Evolutionary conservation across 2,329 filamentous ascomycete species (phyloP), one percentile per base, ranked within the genome.

Genomic region (Beauveria sp.): DNA sequence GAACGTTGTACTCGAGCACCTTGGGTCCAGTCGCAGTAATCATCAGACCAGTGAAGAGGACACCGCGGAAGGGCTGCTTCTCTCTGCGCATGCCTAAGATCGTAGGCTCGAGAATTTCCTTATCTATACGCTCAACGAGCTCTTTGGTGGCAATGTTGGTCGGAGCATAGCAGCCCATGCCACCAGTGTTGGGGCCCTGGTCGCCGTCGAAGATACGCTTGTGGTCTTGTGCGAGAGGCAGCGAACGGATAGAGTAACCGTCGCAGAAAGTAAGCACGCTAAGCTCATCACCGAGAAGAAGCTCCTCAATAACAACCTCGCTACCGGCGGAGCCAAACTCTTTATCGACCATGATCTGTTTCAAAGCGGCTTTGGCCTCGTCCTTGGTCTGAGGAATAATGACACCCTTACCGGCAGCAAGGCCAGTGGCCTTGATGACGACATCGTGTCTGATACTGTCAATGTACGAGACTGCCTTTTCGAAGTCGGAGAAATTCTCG

Each of bases 121-220:
- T 80, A 71, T 97, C 88, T 63, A 99, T 86, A 63, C 86, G 81
- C 20, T 87, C 87, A 20, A 94, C 82, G n/a, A 96, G 80, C 63
- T 88, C 84, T 56, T 86, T 83, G 0, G 88, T 89, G 34, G 88
- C 87, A 68, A 92, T 87, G 65, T 85, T 89, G 1, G 92, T 96
- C n/a, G 90, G 90, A 18, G 92, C 92, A 74, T 97, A 97, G 71
- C 92, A 96, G 56, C 94, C 94, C 94, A 97, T 97, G 46, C 94
- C 94, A 63, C 93, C 94, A 2, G 94, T 97, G 77, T 97, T 97
- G 43, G 92, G 90, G 1, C 94, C 94, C 55, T 84, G 82, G 71
- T 97, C 93, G 59, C 90, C 91, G 69, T 99, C 94, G 58, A 89
- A 90, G 65, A 96, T 92, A 64, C 92, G 85, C 82, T 99, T 97